Base-by-base conservation (phyloP, 2,329 filamentous ascomycete genomes). In the Tolypocladium ophioglossoides region DNA sequence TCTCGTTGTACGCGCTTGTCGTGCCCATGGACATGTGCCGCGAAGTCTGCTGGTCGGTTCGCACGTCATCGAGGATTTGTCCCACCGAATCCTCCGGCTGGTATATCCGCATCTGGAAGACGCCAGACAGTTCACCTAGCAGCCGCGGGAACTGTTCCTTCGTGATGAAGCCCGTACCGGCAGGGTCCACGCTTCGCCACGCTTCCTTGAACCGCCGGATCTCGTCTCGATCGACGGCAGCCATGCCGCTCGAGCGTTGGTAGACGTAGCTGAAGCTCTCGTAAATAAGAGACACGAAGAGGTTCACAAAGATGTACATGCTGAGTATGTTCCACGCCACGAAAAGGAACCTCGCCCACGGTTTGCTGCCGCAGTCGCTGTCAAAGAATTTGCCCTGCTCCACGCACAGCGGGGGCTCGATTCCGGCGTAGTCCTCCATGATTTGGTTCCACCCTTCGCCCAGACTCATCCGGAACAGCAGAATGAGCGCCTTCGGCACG, bases 261-360 rank as follows among this genome's bases (percentile, higher is more conserved):
- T 97, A 99, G 59, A 99, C 94, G 65, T 99, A 99, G 68, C 91
- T 96, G 78, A 99, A 99, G 72, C 91, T 97, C 74, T 99, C 94
- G 73, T 95, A 99, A 62, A 99, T 99, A 68, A 99, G 84, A 50
- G 94, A 99, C 56, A 99, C 92, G 70, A 99, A 99, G 66, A 99
- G 75, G 66, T 92, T 96, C 66, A 97, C 92, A 65, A 99, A 99
- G 64, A 99, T 95, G 73, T 99, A 99, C 94, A 99, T 99, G 87
- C 92, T 97, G 71, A 99, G 80, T 64, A 99, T 92, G 74, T 99
- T 99, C 94, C 94, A 99, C 5, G 87, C 83, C 55, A 97, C 91
- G 74, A 99, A 99, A 11, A 99, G 77, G 37, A 85, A 83, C 52
- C 91, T 80, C 9, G 94, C 91, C 91, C 94, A 99, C 40, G 84